Base-by-base conservation (phyloP, 2,329 filamentous ascomycete species). In the Sarocladiaceae sp. region DNA sequence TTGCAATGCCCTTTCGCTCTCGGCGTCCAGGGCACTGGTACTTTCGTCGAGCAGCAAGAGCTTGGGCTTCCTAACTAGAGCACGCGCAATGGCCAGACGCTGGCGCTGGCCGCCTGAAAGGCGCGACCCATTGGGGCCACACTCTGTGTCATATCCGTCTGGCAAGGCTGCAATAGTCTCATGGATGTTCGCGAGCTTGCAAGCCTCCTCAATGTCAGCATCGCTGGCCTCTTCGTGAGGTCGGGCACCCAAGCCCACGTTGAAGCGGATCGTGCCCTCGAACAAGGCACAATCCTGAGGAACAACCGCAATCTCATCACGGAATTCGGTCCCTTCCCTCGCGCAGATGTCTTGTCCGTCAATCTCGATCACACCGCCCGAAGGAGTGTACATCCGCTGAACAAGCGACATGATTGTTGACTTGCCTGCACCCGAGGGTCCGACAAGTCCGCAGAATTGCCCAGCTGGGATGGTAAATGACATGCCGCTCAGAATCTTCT, bases 1-100 rank as follows among this genome's bases (percentile, higher is more conserved):
- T 62, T 97, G 95, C 48, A 97, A 90, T 2, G 95, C 76, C 1
- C 88, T 95, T 63, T 97, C 90, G 1, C 85, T 93, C 63, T 95
- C 90, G n/a, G 91, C 31, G 23, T 47, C 45, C 7, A 47, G 32
- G 10, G 45, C 45, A 21, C 45, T 47, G 20, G 45, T 47, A 19
- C 29, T 42, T 71, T 97, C 91, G 59, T 97, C 90, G 1, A 96
- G 77, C 47, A 97, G 91, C 29, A 97, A 71, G 50, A 97, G 94
- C 62, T 95, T 88, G 0, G 91, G 91, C 49, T 94, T 79, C 63
- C 95, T 95, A 55, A 96, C 80, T 3, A 87, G 80, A 15, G 78
- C 78, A 24, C 83, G 70, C 0, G 83, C 83, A 48, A 87, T 85
- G 10, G 82, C 80, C 20, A 85, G 71, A 16, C 80, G 74, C 57